Evolutionary conservation across 352 stramenopile species (phyloP).

Genomic region (Phytopythium oedochilum): DNA sequence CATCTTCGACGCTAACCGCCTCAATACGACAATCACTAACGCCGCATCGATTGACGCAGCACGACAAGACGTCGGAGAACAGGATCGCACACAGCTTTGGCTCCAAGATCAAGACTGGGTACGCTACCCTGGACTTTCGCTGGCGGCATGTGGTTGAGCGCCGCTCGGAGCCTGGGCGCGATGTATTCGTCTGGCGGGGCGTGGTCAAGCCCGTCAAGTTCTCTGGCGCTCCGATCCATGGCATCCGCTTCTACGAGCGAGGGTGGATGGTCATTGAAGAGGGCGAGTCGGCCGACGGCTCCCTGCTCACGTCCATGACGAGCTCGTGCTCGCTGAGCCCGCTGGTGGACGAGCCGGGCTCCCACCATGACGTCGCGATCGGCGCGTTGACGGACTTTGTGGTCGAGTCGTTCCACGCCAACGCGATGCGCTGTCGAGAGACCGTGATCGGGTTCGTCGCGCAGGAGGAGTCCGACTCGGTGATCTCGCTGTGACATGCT

Average conservation of each 20-base stretch:
- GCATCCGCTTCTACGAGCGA: conserved; percentile 36
- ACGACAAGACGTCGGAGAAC: conserved; percentile 15
- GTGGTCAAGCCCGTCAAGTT: conserved; percentile 39
- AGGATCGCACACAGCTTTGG: conserved; percentile 22
- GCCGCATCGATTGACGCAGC: conserved; percentile 1
- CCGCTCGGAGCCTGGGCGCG: conserved; percentile 25
- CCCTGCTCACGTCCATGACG: conserved; percentile 16
- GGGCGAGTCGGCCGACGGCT: conserved; percentile 7
- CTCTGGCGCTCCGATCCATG: conserved; percentile 26
- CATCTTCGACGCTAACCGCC: no score
- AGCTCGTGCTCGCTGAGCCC: conserved; percentile 21
- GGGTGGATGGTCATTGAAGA: conserved; percentile 37
- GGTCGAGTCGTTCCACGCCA: conserved; percentile 29
- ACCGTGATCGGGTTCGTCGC: background rate
- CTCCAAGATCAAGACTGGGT: conserved; percentile 27
- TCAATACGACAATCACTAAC: no score
- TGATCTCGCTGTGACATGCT: background rate
- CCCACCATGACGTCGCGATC: conserved; percentile 24
- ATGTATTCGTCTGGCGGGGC: conserved; percentile 41
- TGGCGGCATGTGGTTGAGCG: conserved; percentile 30
- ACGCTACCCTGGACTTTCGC: conserved; percentile 26
- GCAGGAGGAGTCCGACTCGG: background rate
- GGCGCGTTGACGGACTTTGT: conserved; percentile 26
- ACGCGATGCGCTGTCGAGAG: conserved; percentile 8
- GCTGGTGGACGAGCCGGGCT: conserved; percentile 19